Evolutionary conservation across 2,329 filamentous ascomycete species (phyloP), one percentile per base, ranked within the genome.

Genomic region (Neofusicoccum parvum): DNA sequence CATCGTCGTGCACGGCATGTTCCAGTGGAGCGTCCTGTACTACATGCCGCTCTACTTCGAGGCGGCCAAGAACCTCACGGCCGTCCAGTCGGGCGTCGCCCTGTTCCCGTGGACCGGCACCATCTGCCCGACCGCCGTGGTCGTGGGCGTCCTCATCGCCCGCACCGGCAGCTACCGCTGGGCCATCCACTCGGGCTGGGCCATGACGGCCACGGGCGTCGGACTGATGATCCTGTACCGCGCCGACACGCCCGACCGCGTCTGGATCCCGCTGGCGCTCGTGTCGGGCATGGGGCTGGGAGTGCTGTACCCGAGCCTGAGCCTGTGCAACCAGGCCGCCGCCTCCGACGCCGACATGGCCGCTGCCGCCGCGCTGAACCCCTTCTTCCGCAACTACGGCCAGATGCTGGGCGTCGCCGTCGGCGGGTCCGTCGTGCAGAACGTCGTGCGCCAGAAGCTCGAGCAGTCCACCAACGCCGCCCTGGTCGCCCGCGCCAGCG

Each of bases 341-440:
- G 68, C 82, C 1, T 43, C 71, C 0, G 79, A 83, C 59, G 71
- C 72, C 0, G 77, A 79, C 1, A 64, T 75, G 1, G 77, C 79
- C 0, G 80, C 79, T 2, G 76, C 72, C 1, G 67, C 72, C 14
- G 73, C 70, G 1, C 78, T 80, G 49, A 83, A 78, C 75, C 71
- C 75, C 0, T 86, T 86, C 65, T 70, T 83, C 65, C 78, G 83
- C 43, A 79, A 72, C 62, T 80, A 86, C 37, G 84, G 83, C 2
- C 70, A 75, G n/a, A 78, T 81, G 3, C 80, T 83, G 72, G 83
- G 82, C 9, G 76, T 81, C 1, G 74, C 81, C 0, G 78, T 86
- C 27, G 77, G 80, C 0, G 76, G 75, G 1, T 74, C 77, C 3
- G 74, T 83, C 36, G 84, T 83, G 69, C 72, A 76, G 49, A 79